phyloP scores from a whole-genome alignment of 208 protist species.

The Naegleria fowleri region DNA sequence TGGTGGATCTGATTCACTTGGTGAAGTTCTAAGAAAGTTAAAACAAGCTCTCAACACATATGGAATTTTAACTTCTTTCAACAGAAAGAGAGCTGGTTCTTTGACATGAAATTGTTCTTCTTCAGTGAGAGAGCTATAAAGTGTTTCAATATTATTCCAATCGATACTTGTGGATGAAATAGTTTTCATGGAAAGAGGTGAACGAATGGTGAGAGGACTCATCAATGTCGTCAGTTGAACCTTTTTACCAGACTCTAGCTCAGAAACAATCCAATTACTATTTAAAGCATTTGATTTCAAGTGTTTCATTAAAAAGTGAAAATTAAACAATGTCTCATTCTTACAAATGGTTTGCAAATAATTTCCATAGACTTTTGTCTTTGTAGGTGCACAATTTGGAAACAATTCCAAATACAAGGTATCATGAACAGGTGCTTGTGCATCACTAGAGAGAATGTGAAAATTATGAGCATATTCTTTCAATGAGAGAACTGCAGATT shows the following conservation, averaged over 20 bases:
- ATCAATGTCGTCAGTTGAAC: neutral
- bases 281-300: neutral
- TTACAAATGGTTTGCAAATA: neutral
- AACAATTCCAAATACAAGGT: neutral
- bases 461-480: neutral
- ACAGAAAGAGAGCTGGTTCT: neutral
- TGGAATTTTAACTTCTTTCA: neutral
- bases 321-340: neutral
- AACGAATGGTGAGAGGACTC: neutral
- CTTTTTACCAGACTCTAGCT: neutral
- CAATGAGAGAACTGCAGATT: neutral
- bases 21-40: neutral
- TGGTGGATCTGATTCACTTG: neutral
- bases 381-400: neutral
- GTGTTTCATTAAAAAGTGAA: neutral
- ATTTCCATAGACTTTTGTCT: neutral
- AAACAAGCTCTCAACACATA: neutral
- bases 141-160: neutral
- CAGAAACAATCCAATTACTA: neutral
- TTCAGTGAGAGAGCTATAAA: neutral
- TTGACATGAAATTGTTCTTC: neutral
- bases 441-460: neutral
- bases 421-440: neutral
- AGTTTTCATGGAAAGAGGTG: neutral
- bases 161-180: neutral